Evolutionary conservation across 192 early-diverging fungal species (phyloP), one percentile per base, ranked within the genome.

Genomic region (Ambispora gerdemannii): DNA sequence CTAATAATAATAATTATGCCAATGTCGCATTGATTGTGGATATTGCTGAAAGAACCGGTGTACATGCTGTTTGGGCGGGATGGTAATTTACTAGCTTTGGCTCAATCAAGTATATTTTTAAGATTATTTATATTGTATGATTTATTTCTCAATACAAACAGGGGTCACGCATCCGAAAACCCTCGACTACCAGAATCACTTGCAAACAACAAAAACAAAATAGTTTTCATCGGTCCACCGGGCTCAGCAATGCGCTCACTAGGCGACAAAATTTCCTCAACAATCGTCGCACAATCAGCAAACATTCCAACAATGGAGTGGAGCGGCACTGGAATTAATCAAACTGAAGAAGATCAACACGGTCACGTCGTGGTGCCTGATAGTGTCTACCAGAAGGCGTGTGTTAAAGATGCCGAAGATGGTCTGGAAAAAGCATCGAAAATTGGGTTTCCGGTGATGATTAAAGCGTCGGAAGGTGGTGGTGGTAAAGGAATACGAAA

Each of bases 201-300:
- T 19, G 82, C 90, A 50, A 86, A 84, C 64, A 86, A 90, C 63
- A 89, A 88, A 72, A 81, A 88, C 72, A 91, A 89, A 71, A 87
- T 93, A 70, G 88, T 96, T 53, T 99, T 99, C 72, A 96, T 99
- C 68, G 97, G 97, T 67, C 97, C 97, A 30, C 95, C 97, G 2
- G 88, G 93, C 6, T 91, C 90, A 13, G 94, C 97, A 36, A 99
- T 99, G 97, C 89, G 97, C 52, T 90, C 95, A n/a, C 82, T 99
- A 34, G 97, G 97, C 69, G 97, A 99, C 81, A 99, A 99, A 79
- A 99, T 99, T 74, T 96, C 97, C 17, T 99, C 97, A 28, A 98
- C 97, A 4, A 97, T 99, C 71, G 97, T 99, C 27, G 97, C 97
- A 22, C 97, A 99, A 82, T 90, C 89, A 67, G 97, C 97, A 38